Evolutionary conservation across 2,329 filamentous ascomycete genomes (phyloP), one percentile per base, ranked within the genome.

Genomic region (Fusarium brachygibbosum): DNA sequence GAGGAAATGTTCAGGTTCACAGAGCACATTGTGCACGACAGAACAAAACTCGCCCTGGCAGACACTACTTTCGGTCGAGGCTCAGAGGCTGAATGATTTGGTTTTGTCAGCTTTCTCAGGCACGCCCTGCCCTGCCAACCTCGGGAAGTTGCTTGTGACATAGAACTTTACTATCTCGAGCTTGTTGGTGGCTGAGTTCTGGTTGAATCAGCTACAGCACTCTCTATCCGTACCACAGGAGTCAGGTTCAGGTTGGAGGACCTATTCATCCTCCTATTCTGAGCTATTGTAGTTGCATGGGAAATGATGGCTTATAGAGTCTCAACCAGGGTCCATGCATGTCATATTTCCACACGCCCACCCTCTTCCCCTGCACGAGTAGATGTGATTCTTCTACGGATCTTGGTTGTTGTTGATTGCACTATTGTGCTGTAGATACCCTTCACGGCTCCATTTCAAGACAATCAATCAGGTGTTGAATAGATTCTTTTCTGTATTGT

Each of bases 291-390:
- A 53, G 50, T 56, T 51, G 25, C 32, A 28, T 51, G 54, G 61
- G 55, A 74, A 69, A 70, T 72, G 66, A 72, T 70, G 63, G 63
- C 67, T 63, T 53, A 50, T 58, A 68, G 38, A 50, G 60, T 52
- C 70, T 67, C 61, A 55, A 41, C 31, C 25, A 19, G 58, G 44
- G 37, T 37, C 48, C 46, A 72, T 74, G 69, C 66, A 72, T 64
- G 58, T 31, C 13, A 45, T 45, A 8, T 34, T 65, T 45, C 34
- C 32, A 58, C 41, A 53, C 42, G 54, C n/a, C 42, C 17, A 37
- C 52, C 46, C 57, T 42, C 46, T 55, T 57, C 60, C 32, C 62
- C 49, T 38, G 37, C 34, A 41, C 52, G 57, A 44, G 63, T 60
- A 58, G 44, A 70, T 53, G 49, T 48, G 32, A 40, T 46, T 68